A percentile compares a stretch with the other conserved stretches of the same genome.
Evolutionary conservation across 2,329 filamentous ascomycete genomes (phyloP).

Genomic region (Sporothrix phasma): DNA sequence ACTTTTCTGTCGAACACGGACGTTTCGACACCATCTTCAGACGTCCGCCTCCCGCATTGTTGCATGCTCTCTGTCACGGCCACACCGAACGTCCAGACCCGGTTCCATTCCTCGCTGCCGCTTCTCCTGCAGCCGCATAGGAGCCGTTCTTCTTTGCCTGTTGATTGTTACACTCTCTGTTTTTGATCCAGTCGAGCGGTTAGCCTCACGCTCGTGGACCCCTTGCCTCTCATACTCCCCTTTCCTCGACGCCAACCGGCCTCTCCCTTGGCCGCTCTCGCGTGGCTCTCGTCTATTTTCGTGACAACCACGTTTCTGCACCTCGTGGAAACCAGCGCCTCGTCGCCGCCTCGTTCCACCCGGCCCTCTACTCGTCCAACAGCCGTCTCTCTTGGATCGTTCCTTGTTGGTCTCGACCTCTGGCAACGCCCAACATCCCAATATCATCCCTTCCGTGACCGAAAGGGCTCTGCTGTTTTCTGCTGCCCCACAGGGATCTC

Average conservation of each 20-base stretch:
- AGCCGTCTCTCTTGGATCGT: background rate
- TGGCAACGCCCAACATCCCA: background rate
- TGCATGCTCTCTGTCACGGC: background rate
- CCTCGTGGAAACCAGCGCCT: background rate
- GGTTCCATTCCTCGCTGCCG: background rate
- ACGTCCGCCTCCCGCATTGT: background rate
- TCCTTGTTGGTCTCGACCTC: background rate
- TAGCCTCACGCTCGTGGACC: slow-evolving; percentile 8
- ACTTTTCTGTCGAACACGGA: background rate
- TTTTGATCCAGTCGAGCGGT: slow-evolving; percentile 5
- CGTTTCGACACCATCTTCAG: background rate
- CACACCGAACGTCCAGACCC: background rate
- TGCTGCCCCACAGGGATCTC: background rate
- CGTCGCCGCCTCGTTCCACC: background rate
- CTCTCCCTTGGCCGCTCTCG: slow-evolving; percentile 1
- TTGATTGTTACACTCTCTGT: background rate
- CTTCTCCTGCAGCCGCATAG: background rate
- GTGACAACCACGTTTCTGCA: background rate
- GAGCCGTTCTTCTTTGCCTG: slow-evolving; percentile 1
- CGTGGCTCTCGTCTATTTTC: slow-evolving; percentile 2
- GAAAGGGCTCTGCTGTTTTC: background rate
- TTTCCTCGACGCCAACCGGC: background rate
- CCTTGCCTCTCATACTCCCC: background rate
- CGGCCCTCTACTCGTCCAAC: background rate
- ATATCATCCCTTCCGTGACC: background rate